Evolutionary conservation across 2,329 filamentous ascomycete species (phyloP), one percentile per base, ranked within the genome.

Genomic region (Exophiala sideris): DNA sequence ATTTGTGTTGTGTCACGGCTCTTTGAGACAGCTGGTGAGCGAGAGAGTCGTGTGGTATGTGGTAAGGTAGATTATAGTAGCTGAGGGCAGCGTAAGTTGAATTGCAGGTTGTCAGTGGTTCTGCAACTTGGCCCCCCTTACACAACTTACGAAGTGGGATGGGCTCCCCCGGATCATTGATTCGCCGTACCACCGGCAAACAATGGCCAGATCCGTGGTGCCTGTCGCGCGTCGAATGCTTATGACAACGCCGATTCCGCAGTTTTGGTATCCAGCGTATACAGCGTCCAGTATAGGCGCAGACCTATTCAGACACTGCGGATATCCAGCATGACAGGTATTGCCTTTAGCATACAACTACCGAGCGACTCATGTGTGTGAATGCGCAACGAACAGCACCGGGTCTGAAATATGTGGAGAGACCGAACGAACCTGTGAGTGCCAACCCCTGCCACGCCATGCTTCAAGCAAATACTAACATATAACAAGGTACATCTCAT

Each of bases 351-450:
- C 21, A 16, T 48, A 29, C 42, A 36, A 11, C n/a, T 33, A 41
- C 32, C 48, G 45, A 33, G 33, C 50, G 18, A 39, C 48, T 35
- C 40, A 44, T 49, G 49, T 42, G 44, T 45, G 48, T 60, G 52
- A 60, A 45, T 8, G 5, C 24, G 33, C 36, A 48, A 49, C 57
- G 47, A 51, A 57, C 45, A 48, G 18, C 42, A 39, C 32, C 40
- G 68, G 33, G 75, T 76, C 78, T 80, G 80, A 84, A 86, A 82
- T 77, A 95, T 96, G 90, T 99, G 91, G 91, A 90, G 94, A 79
- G 94, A 99, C 81, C 88, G 94, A 76, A 99, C 94, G 65, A 99
- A 97, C 72, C 88, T 99, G 91, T 66, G 83, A 21, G 8, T 69
- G 44, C 39, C 33, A 33, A 18, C 16, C 32, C 50, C 38, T 20